phyloP scores from a whole-genome alignment of 768 basidiomycete genomes.

The Suillus subluteus region DNA sequence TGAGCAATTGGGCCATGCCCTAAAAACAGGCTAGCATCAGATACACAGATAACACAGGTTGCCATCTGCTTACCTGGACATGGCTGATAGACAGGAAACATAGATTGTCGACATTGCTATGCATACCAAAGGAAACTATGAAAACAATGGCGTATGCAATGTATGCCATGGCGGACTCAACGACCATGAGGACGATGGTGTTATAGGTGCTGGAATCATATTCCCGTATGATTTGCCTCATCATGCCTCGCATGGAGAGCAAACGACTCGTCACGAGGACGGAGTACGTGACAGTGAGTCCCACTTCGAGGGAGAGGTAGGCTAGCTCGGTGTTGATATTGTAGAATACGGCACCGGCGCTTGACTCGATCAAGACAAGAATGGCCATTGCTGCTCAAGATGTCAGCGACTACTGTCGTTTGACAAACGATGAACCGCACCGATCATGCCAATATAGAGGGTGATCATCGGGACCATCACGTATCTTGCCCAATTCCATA shows the following conservation, averaged over 20 bases:
- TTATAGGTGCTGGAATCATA: conserved; percentile 27
- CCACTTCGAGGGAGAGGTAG: conserved; percentile 37
- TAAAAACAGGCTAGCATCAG: conserved; percentile 12
- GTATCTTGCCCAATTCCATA: conserved; percentile 20
- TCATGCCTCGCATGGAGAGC: conserved; percentile 21
- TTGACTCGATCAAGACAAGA: conserved; percentile 21
- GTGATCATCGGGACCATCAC: conserved; percentile 22
- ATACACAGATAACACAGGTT: background rate
- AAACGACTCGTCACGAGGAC: conserved; percentile 36
- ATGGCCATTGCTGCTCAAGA: conserved; percentile 19
- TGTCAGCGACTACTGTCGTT: background rate
- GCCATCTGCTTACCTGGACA: conserved; percentile 28
- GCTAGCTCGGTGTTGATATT: conserved; percentile 28
- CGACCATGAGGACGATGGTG: conserved; percentile 33
- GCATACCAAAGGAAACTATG: conserved; percentile 33
- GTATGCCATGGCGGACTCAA: conserved; percentile 41
- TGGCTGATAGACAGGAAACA: conserved; percentile 37
- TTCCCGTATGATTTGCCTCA: conserved; percentile 20
- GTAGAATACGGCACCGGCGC: conserved; percentile 24
- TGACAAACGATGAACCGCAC: conserved; percentile 7
- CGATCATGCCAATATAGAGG: conserved; percentile 19
- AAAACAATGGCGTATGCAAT: conserved; percentile 32
- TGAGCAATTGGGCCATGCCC: conserved; percentile 38
- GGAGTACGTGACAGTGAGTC: conserved; percentile 35
- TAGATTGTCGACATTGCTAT: conserved; percentile 32